Evolutionary conservation across 768 basidiomycete species (phyloP), one percentile per base, ranked within the genome.

Genomic region (Pleurotus cornucopiae): DNA sequence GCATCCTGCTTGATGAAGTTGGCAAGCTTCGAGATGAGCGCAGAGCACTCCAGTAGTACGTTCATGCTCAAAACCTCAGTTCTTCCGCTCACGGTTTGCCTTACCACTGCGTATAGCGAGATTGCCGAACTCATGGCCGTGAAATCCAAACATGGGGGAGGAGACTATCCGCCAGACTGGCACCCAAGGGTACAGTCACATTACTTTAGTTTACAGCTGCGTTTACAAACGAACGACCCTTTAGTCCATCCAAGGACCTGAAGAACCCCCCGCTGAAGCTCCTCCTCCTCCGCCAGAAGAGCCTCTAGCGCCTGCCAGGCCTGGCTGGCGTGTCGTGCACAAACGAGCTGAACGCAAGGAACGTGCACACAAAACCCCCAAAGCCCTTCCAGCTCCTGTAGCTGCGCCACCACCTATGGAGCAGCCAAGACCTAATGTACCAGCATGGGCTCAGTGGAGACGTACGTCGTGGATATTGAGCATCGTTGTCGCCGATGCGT

Each of bases 361-460:
- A 40, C 76, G 74, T 57, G 76, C 70, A 9, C 69, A 69, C 26
- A 70, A 71, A 34, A 79, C 77, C 62, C 64, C 70, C 16, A 76
- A 71, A 6, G 64, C 73, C 0, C 67, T 69, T 4, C 66, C 73
- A 1, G 69, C 73, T 11, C 75, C 72, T 14, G 75, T 75, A 0
- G 73, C 77, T 0, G 72, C 77, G 1, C 76, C 76, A 5, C 70
- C 76, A 9, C 76, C 77, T 0, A 71, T 75, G 23, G 75, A 74
- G 23, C 69, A 75, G 9, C 74, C 81, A 0, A 79, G 81, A 62
- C 76, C 79, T 0, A 77, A 79, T 37, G 16, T 82, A 25, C 88
- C 89, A n/a, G 81, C 90, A 1, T 92, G 90, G 90, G 83, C 89
- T 0, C 88, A 91, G 62, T 92, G 89, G 90, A 78, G 84, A 75